A percentile compares a stretch with the other conserved stretches of the same genome.
Conservation (phyloP, 257 asterid genomes). For the Solanum tarapatanum region DNA sequence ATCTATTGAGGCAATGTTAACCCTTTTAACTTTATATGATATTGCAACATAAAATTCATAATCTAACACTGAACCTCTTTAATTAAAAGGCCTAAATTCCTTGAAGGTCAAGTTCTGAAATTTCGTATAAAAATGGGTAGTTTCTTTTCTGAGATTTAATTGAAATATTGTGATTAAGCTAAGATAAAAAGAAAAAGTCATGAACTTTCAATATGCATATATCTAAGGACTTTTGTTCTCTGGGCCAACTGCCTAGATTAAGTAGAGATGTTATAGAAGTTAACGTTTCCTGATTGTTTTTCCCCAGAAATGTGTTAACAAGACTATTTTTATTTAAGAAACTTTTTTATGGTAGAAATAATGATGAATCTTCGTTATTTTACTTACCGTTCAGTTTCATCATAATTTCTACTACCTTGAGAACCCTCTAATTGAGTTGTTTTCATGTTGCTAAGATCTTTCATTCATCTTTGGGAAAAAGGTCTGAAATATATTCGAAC, state of each 20-base stretch:
- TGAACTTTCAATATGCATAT: neutral
- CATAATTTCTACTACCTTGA: neutral
- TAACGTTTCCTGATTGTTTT: neutral
- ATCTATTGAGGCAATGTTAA: too few species aligned
- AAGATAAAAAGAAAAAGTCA: too few species aligned
- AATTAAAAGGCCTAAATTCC: too few species aligned
- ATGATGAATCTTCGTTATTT: neutral
- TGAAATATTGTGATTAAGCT: too few species aligned
- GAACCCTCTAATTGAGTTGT: neutral
- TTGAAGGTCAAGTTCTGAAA: too few species aligned
- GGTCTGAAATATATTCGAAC: too few species aligned
- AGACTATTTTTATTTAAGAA: conserved; percentile 19
- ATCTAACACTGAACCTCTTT: too few species aligned
- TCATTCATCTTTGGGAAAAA: neutral
- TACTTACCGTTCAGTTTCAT: neutral
- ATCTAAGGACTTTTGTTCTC: neutral
- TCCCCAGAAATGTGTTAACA: conserved; percentile 65
- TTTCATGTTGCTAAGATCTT: neutral
- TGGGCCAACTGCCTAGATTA: neutral
- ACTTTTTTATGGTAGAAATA: neutral
- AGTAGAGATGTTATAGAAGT: neutral
- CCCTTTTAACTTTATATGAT: too few species aligned
- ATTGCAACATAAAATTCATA: too few species aligned
- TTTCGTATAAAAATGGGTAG: too few species aligned
- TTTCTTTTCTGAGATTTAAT: too few species aligned